Base-by-base conservation (phyloP, 2,329 filamentous ascomycete species). In the Penicillium sp. region DNA sequence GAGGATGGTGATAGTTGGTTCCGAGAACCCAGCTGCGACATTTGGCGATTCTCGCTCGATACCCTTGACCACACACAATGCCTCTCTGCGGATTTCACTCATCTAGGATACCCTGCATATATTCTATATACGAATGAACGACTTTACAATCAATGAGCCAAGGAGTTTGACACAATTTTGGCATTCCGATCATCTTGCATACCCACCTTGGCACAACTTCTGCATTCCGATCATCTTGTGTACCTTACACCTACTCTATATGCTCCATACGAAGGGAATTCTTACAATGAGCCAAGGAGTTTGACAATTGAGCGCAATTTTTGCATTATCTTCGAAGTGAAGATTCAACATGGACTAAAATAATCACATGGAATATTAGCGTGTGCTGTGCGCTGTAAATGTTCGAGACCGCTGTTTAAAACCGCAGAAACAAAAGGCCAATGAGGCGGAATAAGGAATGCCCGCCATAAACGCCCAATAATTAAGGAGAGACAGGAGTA, bases 401-500 rank as follows among this genome's bases (percentile, higher is more conserved):
- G 53, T 39, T 22, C 22, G 14, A 37, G 5, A 13, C 16, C 22
- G 34, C 37, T 43, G 38, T 35, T 38, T 38, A 16, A 54, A 39
- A 32, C 26, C 5, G 8, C n/a, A 49, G 18, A 47, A 34, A 35
- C 18, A 18, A 13, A 14, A 43, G n/a, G 29, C n/a, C 31, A 24
- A 44, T 18, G n/a, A 24, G 26, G 45, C 52, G 26, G 16, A 29
- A n/a, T 24, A 42, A 35, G 16, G 34, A 20, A 50, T 32, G 34
- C 39, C 39, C 13, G 31, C 34, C 31, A 35, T 35, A 42, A 60
- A 56, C 48, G 50, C 50, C 18, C 20, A 51, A 22, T n/a, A 43
- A 32, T 37, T 49, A 64, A 65, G 57, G 62, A 64, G 53, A 62
- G 61, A 55, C 59, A 48, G 57, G 31, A 59, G 63, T 62, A 42